Percentiles rank a stretch among this genome's conserved stretches.
These are phyloP conservation scores for Fusarium torreyae DNA, from an alignment of 2,329 filamentous ascomycete genomes.

Conservation along the genomic window DNA sequence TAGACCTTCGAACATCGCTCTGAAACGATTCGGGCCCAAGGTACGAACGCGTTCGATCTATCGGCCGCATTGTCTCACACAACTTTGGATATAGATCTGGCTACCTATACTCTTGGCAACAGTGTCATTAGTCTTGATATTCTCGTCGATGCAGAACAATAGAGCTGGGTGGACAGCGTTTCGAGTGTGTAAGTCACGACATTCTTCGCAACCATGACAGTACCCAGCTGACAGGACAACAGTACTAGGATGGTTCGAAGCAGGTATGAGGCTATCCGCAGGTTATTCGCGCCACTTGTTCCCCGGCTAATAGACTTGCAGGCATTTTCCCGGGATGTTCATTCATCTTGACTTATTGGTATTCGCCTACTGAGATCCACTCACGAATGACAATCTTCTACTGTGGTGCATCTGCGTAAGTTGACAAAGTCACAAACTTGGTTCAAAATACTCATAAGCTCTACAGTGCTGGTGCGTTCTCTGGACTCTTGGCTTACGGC, in stretches of 20 bases:
- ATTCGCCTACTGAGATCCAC: constrained; percentile 5
- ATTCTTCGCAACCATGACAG: not conserved
- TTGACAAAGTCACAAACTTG: not conserved
- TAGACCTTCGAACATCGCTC: not conserved
- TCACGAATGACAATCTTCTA: constrained; percentile 9
- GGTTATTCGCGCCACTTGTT: too few relatives aligned
- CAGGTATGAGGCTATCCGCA: not conserved
- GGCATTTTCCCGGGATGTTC: constrained; percentile 14
- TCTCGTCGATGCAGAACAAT: not conserved
- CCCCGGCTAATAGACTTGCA: not conserved
- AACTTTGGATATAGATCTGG: not conserved
- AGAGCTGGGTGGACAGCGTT: not conserved
- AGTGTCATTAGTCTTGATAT: not conserved
- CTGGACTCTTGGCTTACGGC: constrained; percentile 4
- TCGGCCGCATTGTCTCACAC: not conserved
- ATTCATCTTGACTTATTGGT: constrained; percentile 4
- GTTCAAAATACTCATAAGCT: not conserved
- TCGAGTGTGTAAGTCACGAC: not conserved
- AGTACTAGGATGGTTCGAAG: not conserved
- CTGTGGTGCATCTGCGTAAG: not conserved
- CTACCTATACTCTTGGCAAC: not conserved
- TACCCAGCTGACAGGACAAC: not conserved
- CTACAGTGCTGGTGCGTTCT: constrained; percentile 7
- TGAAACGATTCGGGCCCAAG: not conserved
- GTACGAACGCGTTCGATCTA: not conserved